phyloP scores from a whole-genome alignment of 73 alveolate genomes.

The Tetrahymena thermophila region DNA sequence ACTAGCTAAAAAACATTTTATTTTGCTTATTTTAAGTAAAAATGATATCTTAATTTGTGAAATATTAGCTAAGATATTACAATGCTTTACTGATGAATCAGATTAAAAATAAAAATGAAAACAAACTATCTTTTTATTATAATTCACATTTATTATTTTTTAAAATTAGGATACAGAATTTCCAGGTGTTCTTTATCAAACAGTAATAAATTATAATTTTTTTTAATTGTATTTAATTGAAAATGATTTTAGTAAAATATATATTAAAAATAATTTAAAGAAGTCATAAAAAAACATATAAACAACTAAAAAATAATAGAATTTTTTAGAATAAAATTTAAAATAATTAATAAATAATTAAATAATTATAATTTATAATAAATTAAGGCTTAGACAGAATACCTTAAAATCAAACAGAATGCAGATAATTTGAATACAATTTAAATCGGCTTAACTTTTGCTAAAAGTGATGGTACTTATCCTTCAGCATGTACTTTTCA shows the following conservation, averaged over 20 bases:
- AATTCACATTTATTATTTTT: neutral
- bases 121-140: neutral
- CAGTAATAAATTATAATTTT: neutral
- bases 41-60: neutral
- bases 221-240: too few species aligned
- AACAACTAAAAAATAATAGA: neutral
- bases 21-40: neutral
- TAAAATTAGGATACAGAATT: neutral
- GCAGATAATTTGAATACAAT: neutral
- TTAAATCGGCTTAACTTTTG: neutral
- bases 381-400: neutral
- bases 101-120: neutral
- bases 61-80: neutral
- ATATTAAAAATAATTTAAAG: too few species aligned
- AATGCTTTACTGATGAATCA: neutral
- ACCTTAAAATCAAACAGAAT: neutral
- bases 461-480: neutral
- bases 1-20: neutral
- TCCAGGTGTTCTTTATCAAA: neutral
- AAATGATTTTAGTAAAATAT: too few species aligned
- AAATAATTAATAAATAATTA: neutral
- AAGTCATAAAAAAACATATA: neutral
- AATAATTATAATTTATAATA: neutral
- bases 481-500: neutral
- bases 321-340: neutral